A percentile compares a stretch with the other conserved stretches of the same genome.
phyloP scores from a whole-genome alignment of 768 basidiomycete species.

The Lentinula boryana region DNA sequence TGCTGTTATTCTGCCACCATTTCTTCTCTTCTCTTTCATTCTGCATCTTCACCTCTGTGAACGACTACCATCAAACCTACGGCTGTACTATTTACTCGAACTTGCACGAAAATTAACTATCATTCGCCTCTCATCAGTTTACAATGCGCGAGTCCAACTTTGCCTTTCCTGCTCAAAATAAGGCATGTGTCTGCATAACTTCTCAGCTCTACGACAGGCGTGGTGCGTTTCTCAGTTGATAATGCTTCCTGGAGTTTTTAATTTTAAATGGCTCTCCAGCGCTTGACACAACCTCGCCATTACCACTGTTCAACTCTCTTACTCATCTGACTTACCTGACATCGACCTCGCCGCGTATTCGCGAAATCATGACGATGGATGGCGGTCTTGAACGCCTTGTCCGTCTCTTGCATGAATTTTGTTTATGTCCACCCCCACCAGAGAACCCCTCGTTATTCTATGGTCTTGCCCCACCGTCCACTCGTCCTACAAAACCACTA shows the following conservation, averaged over 20 bases:
- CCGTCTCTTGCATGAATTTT: conserved; percentile 85
- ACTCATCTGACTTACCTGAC: conserved; percentile 96
- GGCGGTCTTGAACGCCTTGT: conserved; percentile 96
- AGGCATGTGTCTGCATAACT: conserved; percentile 91
- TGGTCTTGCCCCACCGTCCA: conserved; percentile 64
- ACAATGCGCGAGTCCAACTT: conserved; percentile 93
- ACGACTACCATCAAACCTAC: neutral
- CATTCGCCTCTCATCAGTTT: neutral
- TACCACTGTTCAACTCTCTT: conserved; percentile 87
- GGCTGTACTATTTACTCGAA: neutral
- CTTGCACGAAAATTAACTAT: neutral
- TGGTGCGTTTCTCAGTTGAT: conserved; percentile 49
- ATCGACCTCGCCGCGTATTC: conserved; percentile 93
- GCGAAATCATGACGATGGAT: conserved; percentile 97
- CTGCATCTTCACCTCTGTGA: neutral
- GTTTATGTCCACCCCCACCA: conserved; percentile 74
- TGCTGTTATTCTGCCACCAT: neutral
- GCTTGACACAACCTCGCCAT: conserved; percentile 47
- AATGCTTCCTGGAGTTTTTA: conserved; percentile 8
- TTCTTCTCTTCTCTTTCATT: neutral
- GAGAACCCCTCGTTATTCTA: conserved; percentile 74
- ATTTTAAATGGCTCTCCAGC: conserved; percentile 22
- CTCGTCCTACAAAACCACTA: conserved; percentile 45
- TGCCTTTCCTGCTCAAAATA: conserved; percentile 89
- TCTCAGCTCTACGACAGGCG: conserved; percentile 92